Evolutionary conservation across 2,329 filamentous ascomycete genomes (phyloP), one percentile per base, ranked within the genome.

Genomic region (Samsoniella hepiali): DNA sequence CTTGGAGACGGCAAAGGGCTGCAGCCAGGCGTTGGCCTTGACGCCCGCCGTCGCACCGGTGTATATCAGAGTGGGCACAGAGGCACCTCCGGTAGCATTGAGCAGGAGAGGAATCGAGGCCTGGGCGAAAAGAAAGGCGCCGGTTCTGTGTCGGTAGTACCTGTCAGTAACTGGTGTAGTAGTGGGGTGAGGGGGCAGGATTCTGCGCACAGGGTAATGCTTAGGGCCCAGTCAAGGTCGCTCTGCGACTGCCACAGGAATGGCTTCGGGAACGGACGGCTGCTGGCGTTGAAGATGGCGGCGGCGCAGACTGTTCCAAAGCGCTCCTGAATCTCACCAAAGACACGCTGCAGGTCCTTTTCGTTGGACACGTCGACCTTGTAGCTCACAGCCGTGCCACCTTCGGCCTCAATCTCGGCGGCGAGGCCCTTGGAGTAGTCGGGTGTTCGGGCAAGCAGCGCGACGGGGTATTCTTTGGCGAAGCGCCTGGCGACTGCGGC

Each of bases 1-100:
- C 49, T 64, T 64, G 34, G 57, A 53, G 3, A 61, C 51, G 11
- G 50, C 36, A 38, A 64, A 64, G 8, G 63, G 63, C 42, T 64
- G 63, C 42, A 64, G 6, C 63, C 63, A 64, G 4, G 63, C 57
- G n/a, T 64, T 64, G n/a, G 63, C 63, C 31, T 64, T 64, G 36
- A 64, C 63, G 22, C 8, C 49, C 3, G 63, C 63, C 31, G 63
- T 64, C 17, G 63, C 63, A 13, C 63, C 63, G 7, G 63, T 64
- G 5, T 53, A 64, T 22, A 64, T 44, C 49, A 64, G 51, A 3
- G 63, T 64, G 8, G 63, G 63, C 5, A 56, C 42, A 17, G 61
- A 3, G 7, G 6, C 32, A 7, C n/a, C 27, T 0, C n/a, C 50
- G 1, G 32, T 49, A 11, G 50, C 40, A 22, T 57, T 56, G 32